Evolutionary conservation across 495 filamentous ascomycete species (phyloP).

Genomic region (Penicillium paxilli): DNA sequence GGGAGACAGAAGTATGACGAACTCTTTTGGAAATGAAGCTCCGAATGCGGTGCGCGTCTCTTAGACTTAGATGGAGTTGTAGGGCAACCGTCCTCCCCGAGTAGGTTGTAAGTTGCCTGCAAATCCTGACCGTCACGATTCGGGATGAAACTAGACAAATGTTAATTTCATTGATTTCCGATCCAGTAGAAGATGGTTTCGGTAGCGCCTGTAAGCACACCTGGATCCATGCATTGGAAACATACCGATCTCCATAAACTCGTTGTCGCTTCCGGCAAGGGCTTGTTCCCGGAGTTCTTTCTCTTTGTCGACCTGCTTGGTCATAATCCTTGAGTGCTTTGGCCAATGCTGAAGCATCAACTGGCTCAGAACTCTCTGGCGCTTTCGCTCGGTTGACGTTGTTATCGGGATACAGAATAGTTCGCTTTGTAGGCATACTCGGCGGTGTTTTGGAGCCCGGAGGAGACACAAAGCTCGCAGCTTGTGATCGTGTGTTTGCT

Average conservation of each 20-base stretch:
- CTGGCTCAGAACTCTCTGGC: constrained; percentile 50
- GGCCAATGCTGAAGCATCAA: constrained; percentile 61
- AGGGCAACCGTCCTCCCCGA: constrained; percentile 89
- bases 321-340: constrained; percentile 66
- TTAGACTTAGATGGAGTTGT: constrained; percentile 83
- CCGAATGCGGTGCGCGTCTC: constrained; percentile 82
- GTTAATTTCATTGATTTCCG: constrained; percentile 1
- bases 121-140: constrained; percentile 91
- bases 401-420: constrained; percentile 39
- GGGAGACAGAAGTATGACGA: constrained; percentile 30
- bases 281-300: constrained; percentile 71
- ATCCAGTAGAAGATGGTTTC: neutral
- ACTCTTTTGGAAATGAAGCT: constrained; percentile 94
- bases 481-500: constrained; percentile 12
- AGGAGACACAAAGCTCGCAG: constrained; percentile 38
- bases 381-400: constrained; percentile 23
- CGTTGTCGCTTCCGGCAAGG: constrained; percentile 85
- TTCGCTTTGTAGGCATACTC: constrained; percentile 41
- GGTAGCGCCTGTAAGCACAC: neutral
- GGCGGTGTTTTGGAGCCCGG: constrained; percentile 48
- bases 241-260: constrained; percentile 79
- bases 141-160: constrained; percentile 77
- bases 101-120: constrained; percentile 83
- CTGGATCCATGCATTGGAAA: constrained; percentile 15
- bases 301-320: constrained; percentile 58